phyloP scores from a whole-genome alignment of 139 green algal genomes.

The Closterium sp. region DNA sequence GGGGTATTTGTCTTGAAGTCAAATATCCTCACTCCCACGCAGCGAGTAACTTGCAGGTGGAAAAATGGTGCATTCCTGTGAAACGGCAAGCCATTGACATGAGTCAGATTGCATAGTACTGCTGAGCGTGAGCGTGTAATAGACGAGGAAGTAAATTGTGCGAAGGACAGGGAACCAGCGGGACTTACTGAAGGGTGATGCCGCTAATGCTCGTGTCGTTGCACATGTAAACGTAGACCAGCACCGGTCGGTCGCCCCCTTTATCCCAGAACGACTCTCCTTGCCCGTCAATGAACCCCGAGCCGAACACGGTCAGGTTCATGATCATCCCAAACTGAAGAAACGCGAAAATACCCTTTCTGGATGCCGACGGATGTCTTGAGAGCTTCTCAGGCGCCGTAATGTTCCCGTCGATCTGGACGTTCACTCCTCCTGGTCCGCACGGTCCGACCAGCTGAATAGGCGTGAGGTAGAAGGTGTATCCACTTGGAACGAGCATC shows the following conservation, averaged over 20 bases:
- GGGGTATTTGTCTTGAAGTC: background rate
- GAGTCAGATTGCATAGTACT: background rate
- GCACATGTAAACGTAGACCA: background rate
- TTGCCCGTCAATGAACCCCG: background rate
- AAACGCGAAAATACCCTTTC: background rate
- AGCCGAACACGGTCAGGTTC: background rate
- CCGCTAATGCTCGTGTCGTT: background rate
- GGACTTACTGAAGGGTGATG: background rate
- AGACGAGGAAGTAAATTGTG: background rate
- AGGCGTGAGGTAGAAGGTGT: background rate
- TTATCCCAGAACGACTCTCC: background rate
- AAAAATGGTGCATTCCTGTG: conserved; percentile 3
- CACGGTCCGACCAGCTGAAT: background rate
- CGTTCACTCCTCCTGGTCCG: background rate
- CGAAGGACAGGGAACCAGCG: background rate
- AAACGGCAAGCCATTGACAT: too few relatives aligned
- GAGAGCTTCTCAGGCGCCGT: background rate
- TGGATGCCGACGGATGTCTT: background rate
- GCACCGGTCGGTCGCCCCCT: background rate
- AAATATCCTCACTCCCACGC: background rate
- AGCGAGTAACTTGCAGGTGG: background rate
- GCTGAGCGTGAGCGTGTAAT: background rate
- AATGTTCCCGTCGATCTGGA: background rate
- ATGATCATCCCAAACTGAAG: background rate
- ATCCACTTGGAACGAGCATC: background rate